Evolutionary conservation across 139 green algal genomes (phyloP).

Genomic region (Ettlia oleoabundans): DNA sequence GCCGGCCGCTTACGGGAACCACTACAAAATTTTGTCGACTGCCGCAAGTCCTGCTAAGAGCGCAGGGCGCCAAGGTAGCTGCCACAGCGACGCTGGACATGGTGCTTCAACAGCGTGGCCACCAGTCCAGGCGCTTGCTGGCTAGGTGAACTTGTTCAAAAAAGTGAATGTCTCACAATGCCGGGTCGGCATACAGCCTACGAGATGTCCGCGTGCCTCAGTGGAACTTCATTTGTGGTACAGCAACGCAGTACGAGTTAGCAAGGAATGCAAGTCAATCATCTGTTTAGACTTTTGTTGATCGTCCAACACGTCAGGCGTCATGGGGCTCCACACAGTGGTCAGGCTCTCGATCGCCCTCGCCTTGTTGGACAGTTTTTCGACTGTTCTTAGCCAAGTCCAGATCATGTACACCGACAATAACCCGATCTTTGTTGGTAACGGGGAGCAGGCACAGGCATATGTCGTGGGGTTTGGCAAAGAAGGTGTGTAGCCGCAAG

Average conservation of each 20-base stretch:
- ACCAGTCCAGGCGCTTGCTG: not conserved
- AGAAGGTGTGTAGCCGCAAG: not conserved
- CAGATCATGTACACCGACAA: not conserved
- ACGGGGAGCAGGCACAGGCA: not conserved
- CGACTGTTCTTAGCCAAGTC: not conserved
- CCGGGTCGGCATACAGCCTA: no score
- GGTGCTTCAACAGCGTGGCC: no score
- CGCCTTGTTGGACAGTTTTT: not conserved
- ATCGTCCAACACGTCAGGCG: not conserved
- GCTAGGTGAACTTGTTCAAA: not conserved
- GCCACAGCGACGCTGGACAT: not conserved
- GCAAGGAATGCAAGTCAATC: no score
- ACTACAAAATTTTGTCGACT: not conserved
- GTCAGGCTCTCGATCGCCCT: not conserved
- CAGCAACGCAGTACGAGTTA: no score
- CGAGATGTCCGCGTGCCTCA: no score
- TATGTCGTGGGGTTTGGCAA: conserved; percentile 15
- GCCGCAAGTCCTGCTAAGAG: no score
- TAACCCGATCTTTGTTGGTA: not conserved
- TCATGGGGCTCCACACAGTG: not conserved
- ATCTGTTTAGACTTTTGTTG: no score
- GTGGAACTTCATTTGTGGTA: no score
- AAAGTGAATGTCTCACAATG: no score
- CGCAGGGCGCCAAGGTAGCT: not conserved
- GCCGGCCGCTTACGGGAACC: conserved; percentile 1